A percentile compares a stretch with the other conserved stretches of the same genome.
Conservation (phyloP, 495 filamentous ascomycete species). For the Clohesyomyces aquaticus region DNA sequence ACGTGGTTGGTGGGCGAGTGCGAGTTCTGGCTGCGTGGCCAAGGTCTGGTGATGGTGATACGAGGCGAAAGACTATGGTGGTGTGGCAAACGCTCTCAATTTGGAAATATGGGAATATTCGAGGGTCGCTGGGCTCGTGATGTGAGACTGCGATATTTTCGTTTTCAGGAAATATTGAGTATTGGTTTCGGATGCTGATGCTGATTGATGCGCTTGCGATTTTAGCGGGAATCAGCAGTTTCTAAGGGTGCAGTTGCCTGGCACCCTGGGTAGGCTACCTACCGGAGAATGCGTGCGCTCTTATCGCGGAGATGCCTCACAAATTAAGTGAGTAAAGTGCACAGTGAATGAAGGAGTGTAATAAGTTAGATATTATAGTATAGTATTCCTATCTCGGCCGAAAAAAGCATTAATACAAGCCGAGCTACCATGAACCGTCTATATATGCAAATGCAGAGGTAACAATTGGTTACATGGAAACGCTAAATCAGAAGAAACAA, state of each 20-base stretch:
- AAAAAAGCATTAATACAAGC: background rate
- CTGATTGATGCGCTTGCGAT: background rate
- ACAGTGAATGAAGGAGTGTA: constrained; percentile 29
- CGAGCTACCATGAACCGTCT: constrained; percentile 1
- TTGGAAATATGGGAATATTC: background rate
- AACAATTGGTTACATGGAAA: constrained; percentile 9
- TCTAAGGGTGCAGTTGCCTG: background rate
- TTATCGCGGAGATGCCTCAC: no score
- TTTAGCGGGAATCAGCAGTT: background rate
- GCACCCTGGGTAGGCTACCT: background rate
- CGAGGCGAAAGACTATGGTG: background rate
- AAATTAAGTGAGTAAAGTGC: background rate
- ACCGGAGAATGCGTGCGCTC: no score
- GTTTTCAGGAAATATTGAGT: no score
- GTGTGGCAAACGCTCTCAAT: background rate
- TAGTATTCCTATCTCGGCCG: background rate
- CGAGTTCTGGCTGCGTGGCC: no score
- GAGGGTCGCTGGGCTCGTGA: background rate
- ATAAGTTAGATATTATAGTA: constrained; percentile 36
- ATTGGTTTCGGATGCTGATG: no score
- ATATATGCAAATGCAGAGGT: constrained; percentile 1
- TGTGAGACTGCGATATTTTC: background rate
- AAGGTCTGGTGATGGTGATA: background rate
- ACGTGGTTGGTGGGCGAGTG: no score
- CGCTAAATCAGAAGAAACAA: constrained; percentile 10